phyloP scores from a whole-genome alignment of 116 monocot species.

The Trichopus zeylanicus region DNA sequence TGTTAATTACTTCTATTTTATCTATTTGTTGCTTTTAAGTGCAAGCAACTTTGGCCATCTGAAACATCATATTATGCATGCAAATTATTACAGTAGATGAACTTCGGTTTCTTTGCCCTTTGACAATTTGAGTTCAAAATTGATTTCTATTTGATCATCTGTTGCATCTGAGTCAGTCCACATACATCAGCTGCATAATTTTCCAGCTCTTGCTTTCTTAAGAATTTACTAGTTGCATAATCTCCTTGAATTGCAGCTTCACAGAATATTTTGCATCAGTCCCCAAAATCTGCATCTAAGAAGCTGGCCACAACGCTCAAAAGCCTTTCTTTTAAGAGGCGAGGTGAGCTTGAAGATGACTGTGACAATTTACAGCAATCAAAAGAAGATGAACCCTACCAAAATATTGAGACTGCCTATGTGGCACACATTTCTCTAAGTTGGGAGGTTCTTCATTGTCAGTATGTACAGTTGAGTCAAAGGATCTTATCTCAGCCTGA shows the following conservation, averaged over 20 bases:
- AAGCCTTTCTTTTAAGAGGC: constrained; percentile 68
- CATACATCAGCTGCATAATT: no score
- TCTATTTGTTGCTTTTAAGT: no score
- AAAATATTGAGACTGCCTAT: constrained; percentile 72
- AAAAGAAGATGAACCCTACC: constrained; percentile 34
- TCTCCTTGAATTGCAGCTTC: constrained; percentile 26
- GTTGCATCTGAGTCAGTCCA: no score
- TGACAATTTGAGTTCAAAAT: no score
- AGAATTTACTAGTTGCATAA: background rate
- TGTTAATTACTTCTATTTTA: no score
- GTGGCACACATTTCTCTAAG: constrained; percentile 63
- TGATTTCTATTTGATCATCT: no score
- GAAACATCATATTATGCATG: no score
- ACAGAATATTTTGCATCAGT: constrained; percentile 20
- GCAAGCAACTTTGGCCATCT: no score
- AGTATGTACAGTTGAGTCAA: constrained; percentile 49
- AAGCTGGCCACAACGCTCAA: constrained; percentile 42
- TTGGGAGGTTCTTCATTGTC: constrained; percentile 84
- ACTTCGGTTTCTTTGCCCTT: no score
- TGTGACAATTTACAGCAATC: constrained; percentile 30
- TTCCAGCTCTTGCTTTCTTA: background rate
- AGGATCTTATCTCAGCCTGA: constrained; percentile 40
- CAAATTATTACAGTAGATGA: no score
- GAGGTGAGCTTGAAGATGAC: constrained; percentile 44
- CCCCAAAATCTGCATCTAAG: constrained; percentile 53